A percentile compares a stretch with the other conserved stretches of the same genome.
These are phyloP conservation scores for Aspergillus fijiensis DNA, from an alignment of 2,329 filamentous ascomycete genomes.

Conservation along the genomic window DNA sequence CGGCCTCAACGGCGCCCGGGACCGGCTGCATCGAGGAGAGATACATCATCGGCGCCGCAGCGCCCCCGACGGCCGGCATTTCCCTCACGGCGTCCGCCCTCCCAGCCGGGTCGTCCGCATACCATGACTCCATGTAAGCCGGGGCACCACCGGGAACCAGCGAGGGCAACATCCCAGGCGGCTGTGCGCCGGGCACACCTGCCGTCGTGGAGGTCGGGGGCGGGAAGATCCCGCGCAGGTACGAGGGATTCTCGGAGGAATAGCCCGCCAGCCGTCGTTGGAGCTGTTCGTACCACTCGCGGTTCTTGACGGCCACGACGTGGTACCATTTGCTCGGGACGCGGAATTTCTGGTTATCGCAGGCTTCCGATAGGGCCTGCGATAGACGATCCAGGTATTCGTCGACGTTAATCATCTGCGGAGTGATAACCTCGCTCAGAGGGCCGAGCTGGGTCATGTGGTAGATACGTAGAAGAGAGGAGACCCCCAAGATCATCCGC, in stretches of 20 bases:
- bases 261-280: background rate
- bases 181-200: background rate
- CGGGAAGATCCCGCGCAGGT: background rate
- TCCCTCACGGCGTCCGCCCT: background rate
- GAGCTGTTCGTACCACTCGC: constrained; percentile 3
- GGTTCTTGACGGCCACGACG: constrained; percentile 1
- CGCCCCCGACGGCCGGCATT: background rate
- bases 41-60: background rate
- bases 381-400: background rate
- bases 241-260: background rate
- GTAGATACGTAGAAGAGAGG: background rate
- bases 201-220: background rate
- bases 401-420: constrained; percentile 3
- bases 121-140: background rate
- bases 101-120: background rate
- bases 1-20: background rate
- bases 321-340: constrained; percentile 6
- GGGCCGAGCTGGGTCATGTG: background rate
- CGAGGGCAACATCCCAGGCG: background rate
- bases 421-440: background rate
- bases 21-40: background rate
- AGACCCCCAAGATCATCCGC: constrained; percentile 1
- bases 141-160: background rate
- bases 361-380: background rate
- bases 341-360: background rate